phyloP scores from a whole-genome alignment of 202 grass and related monocot genomes.

The Cymbopogon flexuosus region DNA sequence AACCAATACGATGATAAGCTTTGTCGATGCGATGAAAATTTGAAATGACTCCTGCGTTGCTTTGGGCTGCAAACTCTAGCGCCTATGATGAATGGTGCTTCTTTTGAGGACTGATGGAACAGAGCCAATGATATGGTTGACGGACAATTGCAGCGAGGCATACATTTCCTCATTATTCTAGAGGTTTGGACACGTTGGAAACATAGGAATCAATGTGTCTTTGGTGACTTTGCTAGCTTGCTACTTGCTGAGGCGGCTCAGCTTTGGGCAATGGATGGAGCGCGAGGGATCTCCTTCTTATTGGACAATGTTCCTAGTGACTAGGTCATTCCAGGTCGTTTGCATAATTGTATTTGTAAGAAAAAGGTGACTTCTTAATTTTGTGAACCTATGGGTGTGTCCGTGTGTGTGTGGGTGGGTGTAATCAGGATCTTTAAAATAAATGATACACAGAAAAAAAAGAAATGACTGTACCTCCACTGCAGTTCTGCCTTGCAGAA shows the following conservation, averaged over 20 bases:
- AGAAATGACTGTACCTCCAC: slow-evolving; percentile 59
- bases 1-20: background rate
- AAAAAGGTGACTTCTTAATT: background rate
- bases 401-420: background rate
- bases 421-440: background rate
- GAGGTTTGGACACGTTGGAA: background rate
- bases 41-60: background rate
- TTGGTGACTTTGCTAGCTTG: background rate
- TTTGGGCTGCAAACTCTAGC: background rate
- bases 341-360: background rate
- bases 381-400: background rate
- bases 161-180: background rate
- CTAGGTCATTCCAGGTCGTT: background rate
- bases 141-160: background rate
- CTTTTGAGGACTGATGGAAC: background rate
- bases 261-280: background rate
- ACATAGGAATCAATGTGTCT: background rate
- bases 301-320: background rate
- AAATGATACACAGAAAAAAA: background rate
- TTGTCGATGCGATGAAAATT: background rate
- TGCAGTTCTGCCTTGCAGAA: slow-evolving; percentile 65
- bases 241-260: background rate
- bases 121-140: background rate
- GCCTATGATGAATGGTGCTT: background rate
- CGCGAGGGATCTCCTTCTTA: background rate